Evolutionary conservation across 805 yeast genomes (phyloP).

Genomic region (Teunomyces cretensis): DNA sequence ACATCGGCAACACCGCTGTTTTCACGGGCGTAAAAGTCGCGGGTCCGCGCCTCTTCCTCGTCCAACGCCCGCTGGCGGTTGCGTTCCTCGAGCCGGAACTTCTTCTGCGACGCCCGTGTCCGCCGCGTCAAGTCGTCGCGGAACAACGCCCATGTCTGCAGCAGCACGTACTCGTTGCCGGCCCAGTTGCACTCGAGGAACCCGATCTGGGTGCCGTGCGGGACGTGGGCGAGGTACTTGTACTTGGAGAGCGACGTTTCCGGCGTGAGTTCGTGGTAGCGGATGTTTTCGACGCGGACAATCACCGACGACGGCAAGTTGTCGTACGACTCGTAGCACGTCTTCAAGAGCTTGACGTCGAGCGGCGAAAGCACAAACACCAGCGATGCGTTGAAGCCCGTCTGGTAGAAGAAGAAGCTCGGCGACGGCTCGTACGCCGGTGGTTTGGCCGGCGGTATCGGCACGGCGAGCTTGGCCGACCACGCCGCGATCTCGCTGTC

Average conservation of each 20-base stretch:
- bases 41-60: constrained; percentile 56
- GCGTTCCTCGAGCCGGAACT: constrained; percentile 60
- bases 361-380: constrained; percentile 73
- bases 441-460: too few relatives aligned
- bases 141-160: constrained; percentile 45
- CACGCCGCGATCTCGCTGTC: constrained; percentile 44
- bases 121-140: constrained; percentile 58
- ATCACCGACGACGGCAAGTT: constrained; percentile 66
- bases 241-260: constrained; percentile 57
- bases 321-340: constrained; percentile 60
- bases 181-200: constrained; percentile 85
- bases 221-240: constrained; percentile 79
- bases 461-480: constrained; percentile 22
- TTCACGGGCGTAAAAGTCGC: constrained; percentile 60
- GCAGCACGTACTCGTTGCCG: constrained; percentile 28
- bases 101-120: constrained; percentile 47
- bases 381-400: constrained; percentile 61
- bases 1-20: constrained; percentile 38
- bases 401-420: constrained; percentile 69
- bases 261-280: constrained; percentile 61
- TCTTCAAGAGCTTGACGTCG: constrained; percentile 71
- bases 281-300: constrained; percentile 67
- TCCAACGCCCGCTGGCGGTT: constrained; percentile 55
- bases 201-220: constrained; percentile 81
- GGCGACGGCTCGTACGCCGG: constrained; percentile 10